A percentile compares a stretch with the other conserved stretches of the same genome.
Conservation (phyloP, 2,329 filamentous ascomycete genomes). For the Apiospora marii region DNA sequence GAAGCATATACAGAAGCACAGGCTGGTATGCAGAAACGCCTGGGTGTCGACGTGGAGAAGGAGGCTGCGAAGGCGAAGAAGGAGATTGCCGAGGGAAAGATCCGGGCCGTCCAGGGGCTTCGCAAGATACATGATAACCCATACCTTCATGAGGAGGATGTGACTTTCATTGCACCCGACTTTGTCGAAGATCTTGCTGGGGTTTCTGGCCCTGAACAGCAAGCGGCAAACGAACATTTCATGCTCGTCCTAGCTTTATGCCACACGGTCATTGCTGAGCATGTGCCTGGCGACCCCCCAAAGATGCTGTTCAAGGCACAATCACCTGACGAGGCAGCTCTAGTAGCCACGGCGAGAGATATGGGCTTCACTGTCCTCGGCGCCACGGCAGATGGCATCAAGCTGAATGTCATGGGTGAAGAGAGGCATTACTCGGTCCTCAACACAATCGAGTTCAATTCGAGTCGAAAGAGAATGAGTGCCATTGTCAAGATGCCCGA, state of each 20-base stretch:
- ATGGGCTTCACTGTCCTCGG: conserved; percentile 94
- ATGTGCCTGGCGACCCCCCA: conserved; percentile 86
- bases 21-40: conserved; percentile 91
- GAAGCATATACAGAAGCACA: conserved; percentile 98
- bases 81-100: conserved; percentile 82
- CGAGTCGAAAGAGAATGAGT: conserved; percentile 95
- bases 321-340: conserved; percentile 92
- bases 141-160: conserved; percentile 85
- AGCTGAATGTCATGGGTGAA: conserved; percentile 85
- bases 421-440: conserved; percentile 87
- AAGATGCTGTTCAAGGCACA: conserved; percentile 96
- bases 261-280: conserved; percentile 94
- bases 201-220: conserved; percentile 78
- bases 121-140: conserved; percentile 86
- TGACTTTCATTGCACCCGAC: conserved; percentile 92
- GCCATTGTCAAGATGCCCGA: conserved; percentile 95
- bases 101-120: conserved; percentile 74
- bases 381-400: conserved; percentile 79
- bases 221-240: conserved; percentile 81
- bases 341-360: conserved; percentile 93
- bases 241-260: conserved; percentile 97
- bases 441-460: conserved; percentile 98
- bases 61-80: conserved; percentile 75
- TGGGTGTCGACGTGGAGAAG: conserved; percentile 85
- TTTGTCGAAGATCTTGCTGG: conserved; percentile 86